phyloP scores from a whole-genome alignment of 768 basidiomycete species.

The Sutorius australiensis region DNA sequence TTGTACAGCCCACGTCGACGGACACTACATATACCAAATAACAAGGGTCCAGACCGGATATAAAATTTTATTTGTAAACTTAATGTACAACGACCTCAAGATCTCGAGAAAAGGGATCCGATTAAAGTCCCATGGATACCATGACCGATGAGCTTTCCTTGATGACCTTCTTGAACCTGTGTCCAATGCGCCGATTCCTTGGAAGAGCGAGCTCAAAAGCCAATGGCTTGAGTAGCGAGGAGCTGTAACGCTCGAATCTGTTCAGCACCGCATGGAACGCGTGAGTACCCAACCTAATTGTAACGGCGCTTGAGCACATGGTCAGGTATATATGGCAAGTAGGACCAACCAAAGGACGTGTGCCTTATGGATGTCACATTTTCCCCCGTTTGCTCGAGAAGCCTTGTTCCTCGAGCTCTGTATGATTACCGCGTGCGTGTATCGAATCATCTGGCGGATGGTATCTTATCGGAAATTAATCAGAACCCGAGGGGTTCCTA shows the following conservation, averaged over 20 bases:
- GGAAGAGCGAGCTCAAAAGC: constrained; percentile 47
- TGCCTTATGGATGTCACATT: constrained; percentile 44
- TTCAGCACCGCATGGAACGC: constrained; percentile 71
- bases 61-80: no score
- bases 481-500: background rate
- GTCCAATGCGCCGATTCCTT: constrained; percentile 40
- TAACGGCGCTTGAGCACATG: constrained; percentile 1
- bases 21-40: background rate
- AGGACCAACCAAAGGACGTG: constrained; percentile 58
- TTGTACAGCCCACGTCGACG: background rate
- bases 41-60: background rate
- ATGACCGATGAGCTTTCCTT: constrained; percentile 27
- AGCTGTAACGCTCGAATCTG: constrained; percentile 45
- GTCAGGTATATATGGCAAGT: background rate
- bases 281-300: constrained; percentile 69
- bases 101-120: background rate
- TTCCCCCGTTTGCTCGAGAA: constrained; percentile 36
- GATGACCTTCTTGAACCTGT: constrained; percentile 46
- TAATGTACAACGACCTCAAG: no score
- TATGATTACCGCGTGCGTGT: constrained; percentile 50
- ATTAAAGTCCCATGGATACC: constrained; percentile 22
- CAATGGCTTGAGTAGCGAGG: constrained; percentile 45
- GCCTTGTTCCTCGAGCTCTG: constrained; percentile 42
- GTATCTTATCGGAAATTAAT: constrained; percentile 42
- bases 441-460: constrained; percentile 57